Conservation (phyloP, 352 stramenopile species). For the Paralagenidium karlingii region DNA sequence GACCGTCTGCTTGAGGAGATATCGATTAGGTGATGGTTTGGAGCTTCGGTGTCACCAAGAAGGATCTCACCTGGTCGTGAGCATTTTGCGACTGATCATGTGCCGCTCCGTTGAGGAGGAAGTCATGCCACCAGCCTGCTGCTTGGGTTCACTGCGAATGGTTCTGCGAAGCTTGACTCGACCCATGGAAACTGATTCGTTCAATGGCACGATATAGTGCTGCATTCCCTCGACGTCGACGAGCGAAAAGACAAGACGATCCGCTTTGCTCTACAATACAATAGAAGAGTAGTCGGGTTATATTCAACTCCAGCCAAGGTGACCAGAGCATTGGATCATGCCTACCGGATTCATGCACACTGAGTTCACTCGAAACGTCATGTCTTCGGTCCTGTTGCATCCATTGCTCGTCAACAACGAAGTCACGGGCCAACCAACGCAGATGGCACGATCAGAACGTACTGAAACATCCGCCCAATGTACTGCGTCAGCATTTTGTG, state of each 20-base stretch:
- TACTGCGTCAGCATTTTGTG: conserved; percentile 60
- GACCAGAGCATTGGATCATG: not conserved
- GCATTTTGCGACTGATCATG: not conserved
- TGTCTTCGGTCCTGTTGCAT: not conserved
- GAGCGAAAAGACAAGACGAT: conserved; percentile 37
- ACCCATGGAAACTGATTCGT: conserved; percentile 32
- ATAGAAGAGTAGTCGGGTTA: no score
- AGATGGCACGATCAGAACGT: conserved; percentile 3
- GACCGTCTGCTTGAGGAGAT: no score
- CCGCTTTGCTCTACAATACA: conserved; percentile 24
- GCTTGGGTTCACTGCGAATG: not conserved
- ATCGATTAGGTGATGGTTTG: no score
- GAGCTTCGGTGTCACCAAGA: no score
- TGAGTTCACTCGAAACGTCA: not conserved
- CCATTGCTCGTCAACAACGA: no score
- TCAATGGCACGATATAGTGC: conserved; percentile 31
- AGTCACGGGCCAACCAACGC: not conserved
- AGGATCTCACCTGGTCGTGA: not conserved
- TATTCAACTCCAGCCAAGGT: no score
- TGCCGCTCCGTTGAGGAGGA: not conserved
- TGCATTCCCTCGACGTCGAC: conserved; percentile 37
- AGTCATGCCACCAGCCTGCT: not conserved
- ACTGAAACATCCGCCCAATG: conserved; percentile 54
- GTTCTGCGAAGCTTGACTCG: conserved; percentile 19
- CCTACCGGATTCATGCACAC: conserved; percentile 24